A percentile compares a stretch with the other conserved stretches of the same genome.
Evolutionary conservation across 768 basidiomycete genomes (phyloP).

Genomic region (Calocybe cyanea): DNA sequence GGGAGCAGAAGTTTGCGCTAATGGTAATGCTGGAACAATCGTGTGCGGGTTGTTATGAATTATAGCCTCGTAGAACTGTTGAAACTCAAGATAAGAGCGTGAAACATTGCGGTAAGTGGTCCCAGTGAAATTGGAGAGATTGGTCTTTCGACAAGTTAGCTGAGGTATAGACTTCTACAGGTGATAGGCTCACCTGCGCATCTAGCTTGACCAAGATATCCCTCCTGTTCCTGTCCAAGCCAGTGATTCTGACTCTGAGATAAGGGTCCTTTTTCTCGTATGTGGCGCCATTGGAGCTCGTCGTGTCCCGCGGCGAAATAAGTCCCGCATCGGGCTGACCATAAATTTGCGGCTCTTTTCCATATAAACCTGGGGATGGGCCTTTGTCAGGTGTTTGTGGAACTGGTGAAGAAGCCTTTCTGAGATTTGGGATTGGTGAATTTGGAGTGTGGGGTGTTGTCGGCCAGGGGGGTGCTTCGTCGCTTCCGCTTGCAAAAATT

Average conservation of each 20-base stretch:
- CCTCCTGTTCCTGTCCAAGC: constrained; percentile 89
- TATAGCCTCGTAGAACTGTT: constrained; percentile 88
- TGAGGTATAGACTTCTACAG: neutral
- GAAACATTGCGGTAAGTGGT: constrained; percentile 91
- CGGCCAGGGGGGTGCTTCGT: constrained; percentile 67
- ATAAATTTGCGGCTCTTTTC: constrained; percentile 82
- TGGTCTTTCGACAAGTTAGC: constrained; percentile 57
- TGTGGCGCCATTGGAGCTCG: constrained; percentile 62
- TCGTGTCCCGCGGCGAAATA: constrained; percentile 67
- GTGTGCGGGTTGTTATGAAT: constrained; percentile 92
- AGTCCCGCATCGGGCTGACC: constrained; percentile 83
- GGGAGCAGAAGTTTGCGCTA: constrained; percentile 95
- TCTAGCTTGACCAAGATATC: constrained; percentile 94
- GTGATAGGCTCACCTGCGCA: constrained; percentile 67
- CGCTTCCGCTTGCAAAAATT: constrained; percentile 50
- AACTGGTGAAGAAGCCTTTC: constrained; percentile 52
- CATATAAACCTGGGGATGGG: constrained; percentile 58
- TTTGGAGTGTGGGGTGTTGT: constrained; percentile 74
- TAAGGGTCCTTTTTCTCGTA: constrained; percentile 81
- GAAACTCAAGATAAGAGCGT: constrained; percentile 92
- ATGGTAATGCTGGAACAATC: constrained; percentile 90
- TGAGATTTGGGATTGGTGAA: constrained; percentile 69
- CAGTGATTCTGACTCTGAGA: constrained; percentile 84
- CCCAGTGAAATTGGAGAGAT: constrained; percentile 87
- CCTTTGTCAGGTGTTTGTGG: constrained; percentile 50